A percentile compares a stretch with the other conserved stretches of the same genome.
Conservation (phyloP, 768 basidiomycete species). For the Thelephora ganbajun region DNA sequence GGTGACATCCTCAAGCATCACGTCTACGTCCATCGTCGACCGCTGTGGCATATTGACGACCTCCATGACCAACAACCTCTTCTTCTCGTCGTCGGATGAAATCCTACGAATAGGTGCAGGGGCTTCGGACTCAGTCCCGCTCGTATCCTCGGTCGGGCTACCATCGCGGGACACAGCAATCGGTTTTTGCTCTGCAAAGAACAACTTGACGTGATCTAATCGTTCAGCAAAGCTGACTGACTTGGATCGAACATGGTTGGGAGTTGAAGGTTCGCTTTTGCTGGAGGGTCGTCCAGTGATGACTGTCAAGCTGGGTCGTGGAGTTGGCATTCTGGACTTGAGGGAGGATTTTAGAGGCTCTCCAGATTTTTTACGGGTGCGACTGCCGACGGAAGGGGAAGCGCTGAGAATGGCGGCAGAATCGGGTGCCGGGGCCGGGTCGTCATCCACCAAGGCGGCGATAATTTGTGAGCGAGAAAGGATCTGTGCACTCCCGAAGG, state of each 20-base stretch:
- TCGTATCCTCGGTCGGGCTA: constrained; percentile 73
- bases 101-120: constrained; percentile 51
- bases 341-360: constrained; percentile 87
- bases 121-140: constrained; percentile 68
- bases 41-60: constrained; percentile 52
- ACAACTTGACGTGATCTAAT: constrained; percentile 89
- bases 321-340: constrained; percentile 45
- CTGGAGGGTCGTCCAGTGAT: constrained; percentile 28
- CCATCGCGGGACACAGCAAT: constrained; percentile 86
- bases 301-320: constrained; percentile 36
- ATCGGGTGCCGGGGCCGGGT: background rate
- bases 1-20: constrained; percentile 40
- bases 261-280: constrained; percentile 74
- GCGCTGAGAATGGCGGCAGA: constrained; percentile 1
- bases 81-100: constrained; percentile 16
- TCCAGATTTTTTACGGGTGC: constrained; percentile 86
- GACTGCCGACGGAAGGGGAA: constrained; percentile 22
- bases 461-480: constrained; percentile 1
- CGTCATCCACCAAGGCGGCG: constrained; percentile 1
- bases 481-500: background rate
- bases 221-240: constrained; percentile 87
- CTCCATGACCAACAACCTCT: constrained; percentile 34
- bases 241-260: constrained; percentile 44
- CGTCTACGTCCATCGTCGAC: constrained; percentile 25
- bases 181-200: constrained; percentile 90